These are phyloP conservation scores for Galeopsis tetrahit DNA, from an alignment of 257 asterid genomes.

Conservation along the genomic window DNA sequence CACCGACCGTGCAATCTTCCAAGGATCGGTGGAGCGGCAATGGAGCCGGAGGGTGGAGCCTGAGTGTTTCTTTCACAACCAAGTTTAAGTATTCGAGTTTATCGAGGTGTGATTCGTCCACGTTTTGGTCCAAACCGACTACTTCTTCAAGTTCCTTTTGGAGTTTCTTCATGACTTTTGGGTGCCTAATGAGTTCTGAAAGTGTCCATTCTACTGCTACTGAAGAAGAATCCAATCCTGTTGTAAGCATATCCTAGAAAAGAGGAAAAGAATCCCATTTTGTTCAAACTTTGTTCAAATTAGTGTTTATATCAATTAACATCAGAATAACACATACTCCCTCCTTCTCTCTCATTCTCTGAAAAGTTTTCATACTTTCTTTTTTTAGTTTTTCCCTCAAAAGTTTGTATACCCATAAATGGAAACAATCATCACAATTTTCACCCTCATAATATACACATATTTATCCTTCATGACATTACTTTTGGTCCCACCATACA, in stretches of 20 bases:
- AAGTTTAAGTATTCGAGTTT: constrained; percentile 34
- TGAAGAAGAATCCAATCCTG: constrained; percentile 29
- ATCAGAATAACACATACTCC: too few relatives aligned
- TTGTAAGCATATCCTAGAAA: constrained; percentile 34
- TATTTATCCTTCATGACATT: too few relatives aligned
- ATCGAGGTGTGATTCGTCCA: constrained; percentile 38
- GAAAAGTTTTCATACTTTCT: too few relatives aligned
- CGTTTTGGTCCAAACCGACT: constrained; percentile 28
- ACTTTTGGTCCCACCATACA: too few relatives aligned
- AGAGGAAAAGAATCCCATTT: too few relatives aligned
- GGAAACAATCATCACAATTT: too few relatives aligned
- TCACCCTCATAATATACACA: too few relatives aligned
- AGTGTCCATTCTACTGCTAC: constrained; percentile 29
- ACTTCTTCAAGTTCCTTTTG: constrained; percentile 33
- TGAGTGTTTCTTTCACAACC: constrained; percentile 36
- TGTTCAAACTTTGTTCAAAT: too few relatives aligned
- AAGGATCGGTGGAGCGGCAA: constrained; percentile 29
- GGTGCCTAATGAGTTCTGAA: constrained; percentile 28
- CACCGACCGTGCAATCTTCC: constrained; percentile 36
- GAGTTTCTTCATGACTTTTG: constrained; percentile 17
- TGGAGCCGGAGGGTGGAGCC: constrained; percentile 36
- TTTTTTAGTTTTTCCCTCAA: too few relatives aligned
- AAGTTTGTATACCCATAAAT: too few relatives aligned
- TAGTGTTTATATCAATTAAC: too few relatives aligned
- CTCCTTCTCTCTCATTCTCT: too few relatives aligned